Evolutionary conservation across 805 yeast genomes (phyloP).

Genomic region (Scheffersomyces coipomensis): DNA sequence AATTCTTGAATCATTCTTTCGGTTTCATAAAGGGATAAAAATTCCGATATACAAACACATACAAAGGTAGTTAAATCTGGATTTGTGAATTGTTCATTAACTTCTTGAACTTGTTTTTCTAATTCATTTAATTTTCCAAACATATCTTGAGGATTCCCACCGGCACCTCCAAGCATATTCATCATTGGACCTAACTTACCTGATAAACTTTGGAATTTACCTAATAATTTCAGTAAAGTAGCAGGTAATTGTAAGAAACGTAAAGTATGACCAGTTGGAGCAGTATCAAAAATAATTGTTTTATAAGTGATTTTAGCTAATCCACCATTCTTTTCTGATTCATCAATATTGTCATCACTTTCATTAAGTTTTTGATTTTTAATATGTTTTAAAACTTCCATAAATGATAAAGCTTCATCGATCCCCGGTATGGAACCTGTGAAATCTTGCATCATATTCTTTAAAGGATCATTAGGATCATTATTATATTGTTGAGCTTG

Average conservation of each 20-base stretch:
- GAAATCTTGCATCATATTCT: constrained; percentile 79
- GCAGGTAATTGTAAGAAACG: constrained; percentile 94
- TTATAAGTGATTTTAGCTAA: constrained; percentile 48
- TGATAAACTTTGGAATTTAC: constrained; percentile 83
- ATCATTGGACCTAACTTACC: constrained; percentile 90
- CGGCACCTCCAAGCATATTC: constrained; percentile 63
- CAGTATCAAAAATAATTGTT: constrained; percentile 97
- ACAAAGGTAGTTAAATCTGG: constrained; percentile 95
- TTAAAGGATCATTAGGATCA: constrained; percentile 63
- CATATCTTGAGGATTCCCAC: constrained; percentile 66
- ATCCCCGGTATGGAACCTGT: constrained; percentile 97
- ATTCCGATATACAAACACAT: constrained; percentile 97
- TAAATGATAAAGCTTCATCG: constrained; percentile 95
- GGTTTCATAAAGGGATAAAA: constrained; percentile 92
- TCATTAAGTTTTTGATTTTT: constrained; percentile 55
- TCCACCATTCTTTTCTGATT: constrained; percentile 18
- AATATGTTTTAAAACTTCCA: constrained; percentile 97
- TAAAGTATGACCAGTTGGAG: constrained; percentile 98
- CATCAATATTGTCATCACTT: constrained; percentile 9
- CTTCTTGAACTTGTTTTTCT: constrained; percentile 78
- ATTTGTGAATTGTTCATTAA: constrained; percentile 90
- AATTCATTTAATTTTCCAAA: constrained; percentile 76
- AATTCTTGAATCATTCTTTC: constrained; percentile 97
- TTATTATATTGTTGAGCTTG: constrained; percentile 56
- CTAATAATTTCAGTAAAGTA: constrained; percentile 81